Percentiles rank a stretch among this genome's conserved stretches.
phyloP scores from a whole-genome alignment of 805 yeast species.

The Candida awuae region DNA sequence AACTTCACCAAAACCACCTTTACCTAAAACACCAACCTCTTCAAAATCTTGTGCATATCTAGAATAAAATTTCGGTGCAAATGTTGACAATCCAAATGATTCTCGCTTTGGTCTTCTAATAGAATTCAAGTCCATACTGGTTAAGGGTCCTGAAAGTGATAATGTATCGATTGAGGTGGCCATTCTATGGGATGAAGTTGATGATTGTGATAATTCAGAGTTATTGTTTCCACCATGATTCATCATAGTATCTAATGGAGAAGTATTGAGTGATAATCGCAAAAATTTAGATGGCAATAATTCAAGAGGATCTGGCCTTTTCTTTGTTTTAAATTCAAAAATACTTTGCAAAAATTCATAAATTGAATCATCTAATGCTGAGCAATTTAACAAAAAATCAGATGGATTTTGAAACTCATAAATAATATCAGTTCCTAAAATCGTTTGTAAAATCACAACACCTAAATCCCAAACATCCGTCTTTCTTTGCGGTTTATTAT shows the following conservation, averaged over 20 bases:
- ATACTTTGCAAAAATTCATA: conserved; percentile 59
- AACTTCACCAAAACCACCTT: conserved; percentile 97
- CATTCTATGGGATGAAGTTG: background rate
- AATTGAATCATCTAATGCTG: conserved; percentile 42
- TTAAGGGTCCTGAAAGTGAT: background rate
- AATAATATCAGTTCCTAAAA: conserved; percentile 50
- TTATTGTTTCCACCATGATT: background rate
- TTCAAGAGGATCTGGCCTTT: conserved; percentile 78
- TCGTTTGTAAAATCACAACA: conserved; percentile 58
- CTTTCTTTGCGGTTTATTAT: conserved; percentile 54
- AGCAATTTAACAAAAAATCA: conserved; percentile 44
- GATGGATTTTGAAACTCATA: conserved; percentile 51
- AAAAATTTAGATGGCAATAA: conserved; percentile 76
- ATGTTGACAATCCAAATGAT: conserved; percentile 22
- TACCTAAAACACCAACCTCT: conserved; percentile 83
- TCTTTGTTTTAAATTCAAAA: conserved; percentile 56
- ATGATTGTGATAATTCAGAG: too few relatives aligned
- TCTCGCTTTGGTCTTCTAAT: conserved; percentile 18
- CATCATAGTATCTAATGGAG: conserved; percentile 20
- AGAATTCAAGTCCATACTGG: background rate
- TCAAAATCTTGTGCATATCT: conserved; percentile 91
- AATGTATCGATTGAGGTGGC: background rate
- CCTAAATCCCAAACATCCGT: conserved; percentile 95
- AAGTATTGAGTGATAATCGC: conserved; percentile 51
- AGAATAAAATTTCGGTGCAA: conserved; percentile 34